These are phyloP conservation scores for Entoloma clypeatum DNA, from an alignment of 1,284 basidiomycete species.

Conservation along the genomic window DNA sequence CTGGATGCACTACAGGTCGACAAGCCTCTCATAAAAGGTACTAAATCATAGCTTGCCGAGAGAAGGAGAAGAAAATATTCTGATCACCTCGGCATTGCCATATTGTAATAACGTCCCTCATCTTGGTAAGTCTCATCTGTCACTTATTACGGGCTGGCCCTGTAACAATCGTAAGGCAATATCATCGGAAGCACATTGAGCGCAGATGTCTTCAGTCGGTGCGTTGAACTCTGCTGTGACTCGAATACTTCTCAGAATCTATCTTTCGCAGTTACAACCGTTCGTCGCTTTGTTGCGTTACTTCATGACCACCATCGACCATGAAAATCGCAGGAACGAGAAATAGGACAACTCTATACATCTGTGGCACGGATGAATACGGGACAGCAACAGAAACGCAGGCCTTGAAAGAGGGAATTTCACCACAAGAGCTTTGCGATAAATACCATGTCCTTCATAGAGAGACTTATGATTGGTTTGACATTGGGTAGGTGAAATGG, in stretches of 20 bases:
- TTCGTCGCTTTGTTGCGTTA: conserved; percentile 33
- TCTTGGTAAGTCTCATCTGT: conserved; percentile 56
- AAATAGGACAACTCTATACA: conserved; percentile 74
- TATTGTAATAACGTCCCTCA: conserved; percentile 99
- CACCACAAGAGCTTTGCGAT: conserved; percentile 86
- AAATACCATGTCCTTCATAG: conserved; percentile 91
- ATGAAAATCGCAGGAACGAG: conserved; percentile 52
- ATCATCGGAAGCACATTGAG: conserved; percentile 97
- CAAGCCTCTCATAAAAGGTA: conserved; percentile 11
- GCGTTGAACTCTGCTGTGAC: conserved; percentile 30
- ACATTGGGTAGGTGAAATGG: conserved; percentile 58
- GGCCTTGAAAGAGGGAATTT: conserved; percentile 90
- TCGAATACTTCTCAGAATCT: conserved; percentile 26
- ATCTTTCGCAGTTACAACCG: conserved; percentile 57
- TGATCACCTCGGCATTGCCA: conserved; percentile 95
- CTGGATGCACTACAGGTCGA: too few relatives aligned
- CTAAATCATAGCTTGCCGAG: conserved; percentile 74
- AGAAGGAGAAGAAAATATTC: conserved; percentile 80
- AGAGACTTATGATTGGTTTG: conserved; percentile 95
- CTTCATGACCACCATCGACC: conserved; percentile 3
- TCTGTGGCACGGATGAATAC: conserved; percentile 99
- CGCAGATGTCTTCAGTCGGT: conserved; percentile 96
- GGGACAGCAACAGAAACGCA: conserved; percentile 98
- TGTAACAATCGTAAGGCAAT: conserved; percentile 63
- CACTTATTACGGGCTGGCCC: conserved; percentile 1